These are phyloP conservation scores for Panicum miliaceum DNA, from an alignment of 176 grass and related monocot genomes.

Conservation along the genomic window DNA sequence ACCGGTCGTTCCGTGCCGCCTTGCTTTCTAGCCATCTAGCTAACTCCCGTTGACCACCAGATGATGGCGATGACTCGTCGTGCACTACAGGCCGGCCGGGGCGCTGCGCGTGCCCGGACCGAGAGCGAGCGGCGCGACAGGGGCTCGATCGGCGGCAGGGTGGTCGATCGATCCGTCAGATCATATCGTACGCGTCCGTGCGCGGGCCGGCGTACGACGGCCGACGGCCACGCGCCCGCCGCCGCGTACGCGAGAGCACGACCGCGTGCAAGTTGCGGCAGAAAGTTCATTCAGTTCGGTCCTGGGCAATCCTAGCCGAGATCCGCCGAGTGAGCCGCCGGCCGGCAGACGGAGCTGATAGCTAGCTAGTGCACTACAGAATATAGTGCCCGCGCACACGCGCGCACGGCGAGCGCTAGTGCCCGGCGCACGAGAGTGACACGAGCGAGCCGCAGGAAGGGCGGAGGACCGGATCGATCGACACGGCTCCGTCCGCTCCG, in stretches of 20 bases:
- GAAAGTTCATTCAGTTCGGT: neutral
- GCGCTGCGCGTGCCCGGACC: neutral
- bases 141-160: neutral
- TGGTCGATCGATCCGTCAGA: neutral
- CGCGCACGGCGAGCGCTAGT: constrained; percentile 24
- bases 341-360: neutral
- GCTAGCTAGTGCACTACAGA: constrained; percentile 42
- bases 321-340: neutral
- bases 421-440: constrained; percentile 61
- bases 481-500: neutral
- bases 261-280: constrained; percentile 34
- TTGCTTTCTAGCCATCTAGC: neutral
- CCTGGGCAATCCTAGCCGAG: constrained; percentile 16
- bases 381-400: neutral
- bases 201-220: constrained; percentile 9
- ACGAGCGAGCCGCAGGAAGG: constrained; percentile 12
- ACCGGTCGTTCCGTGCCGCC: neutral
- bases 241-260: constrained; percentile 17
- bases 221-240: neutral
- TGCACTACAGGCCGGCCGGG: neutral
- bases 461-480: no score
- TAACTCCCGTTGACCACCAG: constrained; percentile 22
- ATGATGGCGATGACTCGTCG: neutral
- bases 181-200: neutral
- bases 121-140: neutral